These are phyloP conservation scores for Neofusicoccum kwambonambiense DNA, from an alignment of 2,329 filamentous ascomycete genomes.

Conservation along the genomic window DNA sequence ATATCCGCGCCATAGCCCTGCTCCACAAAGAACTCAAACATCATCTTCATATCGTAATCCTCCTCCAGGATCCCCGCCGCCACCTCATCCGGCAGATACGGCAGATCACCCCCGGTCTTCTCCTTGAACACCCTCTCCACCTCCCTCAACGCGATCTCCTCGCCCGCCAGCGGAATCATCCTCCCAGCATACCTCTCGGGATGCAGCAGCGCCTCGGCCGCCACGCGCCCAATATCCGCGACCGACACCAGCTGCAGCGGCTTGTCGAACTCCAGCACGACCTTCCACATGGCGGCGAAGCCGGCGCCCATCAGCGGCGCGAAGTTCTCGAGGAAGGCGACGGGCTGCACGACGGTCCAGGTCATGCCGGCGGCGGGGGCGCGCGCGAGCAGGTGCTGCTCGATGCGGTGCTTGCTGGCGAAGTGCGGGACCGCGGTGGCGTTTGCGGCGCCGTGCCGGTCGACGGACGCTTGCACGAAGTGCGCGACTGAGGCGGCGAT, in stretches of 20 bases:
- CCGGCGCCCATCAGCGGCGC: slow-evolving; percentile 33
- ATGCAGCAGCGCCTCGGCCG: slow-evolving; percentile 45
- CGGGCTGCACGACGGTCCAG: slow-evolving; percentile 61
- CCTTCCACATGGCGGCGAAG: slow-evolving; percentile 38
- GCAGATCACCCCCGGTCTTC: slow-evolving; percentile 42
- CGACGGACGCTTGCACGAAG: slow-evolving; percentile 40
- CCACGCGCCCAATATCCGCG: slow-evolving; percentile 51
- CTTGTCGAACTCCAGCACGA: slow-evolving; percentile 26
- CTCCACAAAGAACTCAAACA: slow-evolving; percentile 50
- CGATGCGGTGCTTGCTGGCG: slow-evolving; percentile 58
- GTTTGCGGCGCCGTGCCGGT: slow-evolving; percentile 42
- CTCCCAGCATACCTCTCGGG: slow-evolving; percentile 41
- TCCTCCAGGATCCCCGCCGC: slow-evolving; percentile 32
- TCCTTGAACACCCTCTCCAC: slow-evolving; percentile 44
- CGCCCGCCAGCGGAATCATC: slow-evolving; percentile 48
- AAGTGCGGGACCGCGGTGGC: slow-evolving; percentile 62
- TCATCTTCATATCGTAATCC: slow-evolving; percentile 42
- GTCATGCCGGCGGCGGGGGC: slow-evolving; percentile 45
- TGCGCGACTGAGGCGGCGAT: slow-evolving; percentile 31
- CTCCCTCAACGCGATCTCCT: slow-evolving; percentile 45
- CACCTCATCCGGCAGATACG: slow-evolving; percentile 40
- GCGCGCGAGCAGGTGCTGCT: slow-evolving; percentile 54
- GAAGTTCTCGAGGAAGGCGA: slow-evolving; percentile 62
- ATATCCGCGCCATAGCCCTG: slow-evolving; percentile 47
- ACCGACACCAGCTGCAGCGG: slow-evolving; percentile 35